A percentile compares a stretch with the other conserved stretches of the same genome.
phyloP scores from a whole-genome alignment of 2,329 filamentous ascomycete species.

The Paraconiothyrium sp. region DNA sequence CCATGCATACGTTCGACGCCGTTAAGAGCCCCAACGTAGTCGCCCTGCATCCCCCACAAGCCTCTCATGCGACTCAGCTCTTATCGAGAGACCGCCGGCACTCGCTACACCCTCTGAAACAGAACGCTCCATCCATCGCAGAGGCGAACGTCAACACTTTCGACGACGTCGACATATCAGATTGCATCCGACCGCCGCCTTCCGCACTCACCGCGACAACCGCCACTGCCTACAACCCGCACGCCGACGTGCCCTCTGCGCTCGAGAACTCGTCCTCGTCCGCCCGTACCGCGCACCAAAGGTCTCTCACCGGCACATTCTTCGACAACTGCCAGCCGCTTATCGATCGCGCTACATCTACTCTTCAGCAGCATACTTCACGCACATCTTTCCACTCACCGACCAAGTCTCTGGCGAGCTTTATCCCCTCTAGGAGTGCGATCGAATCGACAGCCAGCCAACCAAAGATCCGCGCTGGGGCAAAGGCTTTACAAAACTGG shows the following conservation, averaged over 20 bases:
- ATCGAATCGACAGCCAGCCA: slow-evolving; percentile 44
- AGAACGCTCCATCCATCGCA: slow-evolving; percentile 32
- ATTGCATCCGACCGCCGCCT: slow-evolving; percentile 43
- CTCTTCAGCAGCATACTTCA: slow-evolving; percentile 51
- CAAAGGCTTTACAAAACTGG: slow-evolving; percentile 57
- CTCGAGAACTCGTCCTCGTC: slow-evolving; percentile 37
- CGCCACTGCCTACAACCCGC: slow-evolving; percentile 47
- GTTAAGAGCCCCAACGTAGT: slow-evolving; percentile 35
- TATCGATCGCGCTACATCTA: slow-evolving; percentile 46
- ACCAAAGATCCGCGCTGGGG: slow-evolving; percentile 39
- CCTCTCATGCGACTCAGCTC: slow-evolving; percentile 43
- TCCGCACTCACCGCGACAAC: slow-evolving; percentile 42
- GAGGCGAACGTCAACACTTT: slow-evolving; percentile 34
- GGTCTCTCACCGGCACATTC: slow-evolving; percentile 48
- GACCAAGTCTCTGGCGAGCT: slow-evolving; percentile 51
- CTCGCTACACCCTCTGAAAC: slow-evolving; percentile 34
- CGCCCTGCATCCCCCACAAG: slow-evolving; percentile 33
- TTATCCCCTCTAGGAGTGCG: slow-evolving; percentile 46
- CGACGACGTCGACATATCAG: slow-evolving; percentile 46
- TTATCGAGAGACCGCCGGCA: slow-evolving; percentile 35
- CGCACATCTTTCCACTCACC: slow-evolving; percentile 48
- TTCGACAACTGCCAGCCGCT: slow-evolving; percentile 49
- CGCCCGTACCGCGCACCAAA: slow-evolving; percentile 39
- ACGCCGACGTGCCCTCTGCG: slow-evolving; percentile 37
- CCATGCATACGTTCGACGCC: slow-evolving; percentile 22